These are phyloP conservation scores for Leptomonas seymouri DNA, from an alignment of 208 protist genomes.

Conservation along the genomic window DNA sequence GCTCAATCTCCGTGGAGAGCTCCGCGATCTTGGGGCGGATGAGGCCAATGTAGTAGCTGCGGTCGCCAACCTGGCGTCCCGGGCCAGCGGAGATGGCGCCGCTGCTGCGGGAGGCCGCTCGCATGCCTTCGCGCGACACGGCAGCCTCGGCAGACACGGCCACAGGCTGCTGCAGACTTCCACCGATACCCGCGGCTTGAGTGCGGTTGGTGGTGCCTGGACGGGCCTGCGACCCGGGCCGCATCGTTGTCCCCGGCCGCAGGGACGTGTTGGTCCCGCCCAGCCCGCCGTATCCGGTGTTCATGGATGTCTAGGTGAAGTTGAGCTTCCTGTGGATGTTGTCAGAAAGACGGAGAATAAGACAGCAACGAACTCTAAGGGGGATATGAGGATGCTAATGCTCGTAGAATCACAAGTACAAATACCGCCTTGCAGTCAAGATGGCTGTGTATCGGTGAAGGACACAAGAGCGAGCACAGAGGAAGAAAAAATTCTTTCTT, in stretches of 20 bases:
- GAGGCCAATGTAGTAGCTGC: slow-evolving; percentile 91
- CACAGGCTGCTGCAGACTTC: slow-evolving; percentile 82
- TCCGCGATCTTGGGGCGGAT: slow-evolving; percentile 89
- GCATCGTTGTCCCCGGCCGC: slow-evolving; percentile 76
- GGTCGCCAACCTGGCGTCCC: slow-evolving; percentile 87
- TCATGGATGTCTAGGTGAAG: neutral
- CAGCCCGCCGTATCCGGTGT: slow-evolving; percentile 18
- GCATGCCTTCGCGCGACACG: slow-evolving; percentile 85
- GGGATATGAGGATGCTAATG: no score
- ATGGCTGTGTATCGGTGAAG: no score
- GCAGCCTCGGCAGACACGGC: slow-evolving; percentile 66
- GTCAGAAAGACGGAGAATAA: no score
- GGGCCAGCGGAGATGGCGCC: slow-evolving; percentile 73
- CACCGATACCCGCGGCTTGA: slow-evolving; percentile 76
- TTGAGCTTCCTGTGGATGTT: neutral
- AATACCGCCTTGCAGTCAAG: no score
- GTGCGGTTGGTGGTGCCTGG: slow-evolving; percentile 60
- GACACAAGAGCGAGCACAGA: no score
- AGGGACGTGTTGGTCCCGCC: slow-evolving; percentile 43
- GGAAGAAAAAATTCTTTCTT: no score
- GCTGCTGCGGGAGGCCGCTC: slow-evolving; percentile 70
- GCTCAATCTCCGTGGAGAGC: slow-evolving; percentile 87
- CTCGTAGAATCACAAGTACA: no score
- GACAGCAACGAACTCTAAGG: no score
- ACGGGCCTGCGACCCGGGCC: slow-evolving; percentile 69